Base-by-base conservation (phyloP, 352 stramenopile species). In the Globisporangium canariense region DNA sequence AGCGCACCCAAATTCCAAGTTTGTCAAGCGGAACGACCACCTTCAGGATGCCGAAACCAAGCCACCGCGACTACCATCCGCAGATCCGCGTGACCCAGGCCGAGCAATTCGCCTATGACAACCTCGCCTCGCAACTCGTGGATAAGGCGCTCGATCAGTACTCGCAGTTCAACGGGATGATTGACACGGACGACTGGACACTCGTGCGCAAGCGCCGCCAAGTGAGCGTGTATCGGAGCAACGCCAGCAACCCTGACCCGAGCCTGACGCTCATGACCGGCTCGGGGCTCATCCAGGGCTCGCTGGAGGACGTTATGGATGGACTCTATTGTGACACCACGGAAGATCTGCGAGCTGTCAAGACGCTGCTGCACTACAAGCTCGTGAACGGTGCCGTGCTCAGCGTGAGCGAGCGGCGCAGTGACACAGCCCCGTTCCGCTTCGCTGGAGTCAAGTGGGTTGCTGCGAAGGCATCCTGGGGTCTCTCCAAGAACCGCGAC, bases 391-490 rank as follows among this genome's bases (percentile, higher is more conserved):
- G 62, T 2, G 65, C 62, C 0, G 56, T 79, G 14, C 60, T 82
- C 28, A 73, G 74, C 46, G 69, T 64, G 2, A 74, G 64, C 13
- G 58, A 76, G 63, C 64, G 70, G 2, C 64, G 67, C 1, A 77
- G 58, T 16, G 28, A 64, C 0, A 56, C 71, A 3, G 65, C 67
- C 22, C 75, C 75, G 22, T 82, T 71, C 32, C 66, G 64, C 51
- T 82, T 79, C 22, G 69, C 72, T 0, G 75, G 75, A 6, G 74
- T 82, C 67, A 79, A 79, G 52, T 82, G 72, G 75, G 72, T 70
- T 40, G 66, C 72, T 10, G 62, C 60, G 3, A 66, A 60, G 10
- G 73, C 61, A 18, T 62, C 60, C 32, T 78, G 75, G 72, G 72
- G 75, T 0, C 9, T 82, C 6, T 51, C 67, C 3, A 58, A 66